Evolutionary conservation across 495 filamentous ascomycete genomes (phyloP).

Genomic region (Penicillium flavigenum): DNA sequence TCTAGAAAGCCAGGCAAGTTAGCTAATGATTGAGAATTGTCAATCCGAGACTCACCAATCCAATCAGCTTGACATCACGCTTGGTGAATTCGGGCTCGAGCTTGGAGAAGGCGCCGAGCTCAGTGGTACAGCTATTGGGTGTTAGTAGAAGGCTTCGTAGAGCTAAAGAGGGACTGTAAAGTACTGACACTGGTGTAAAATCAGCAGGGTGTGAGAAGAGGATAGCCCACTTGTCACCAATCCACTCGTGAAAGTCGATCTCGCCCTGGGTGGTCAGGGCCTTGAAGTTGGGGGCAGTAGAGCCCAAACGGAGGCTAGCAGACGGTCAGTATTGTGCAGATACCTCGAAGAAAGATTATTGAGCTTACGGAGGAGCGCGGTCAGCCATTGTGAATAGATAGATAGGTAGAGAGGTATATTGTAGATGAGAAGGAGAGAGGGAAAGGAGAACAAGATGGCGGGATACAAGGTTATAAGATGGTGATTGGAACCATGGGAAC

Average conservation of each 20-base stretch:
- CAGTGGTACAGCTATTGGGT: constrained; percentile 75
- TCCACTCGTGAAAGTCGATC: constrained; percentile 97
- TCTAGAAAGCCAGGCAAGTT: constrained; percentile 42
- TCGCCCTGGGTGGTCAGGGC: constrained; percentile 86
- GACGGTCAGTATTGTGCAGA: constrained; percentile 3
- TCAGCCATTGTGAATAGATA: constrained; percentile 51
- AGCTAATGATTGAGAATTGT: background rate
- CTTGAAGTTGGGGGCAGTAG: constrained; percentile 88
- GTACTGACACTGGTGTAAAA: constrained; percentile 60
- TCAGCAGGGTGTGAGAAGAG: constrained; percentile 94
- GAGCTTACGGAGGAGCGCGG: constrained; percentile 51
- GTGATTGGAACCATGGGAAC: background rate
- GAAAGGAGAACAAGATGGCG: constrained; percentile 9
- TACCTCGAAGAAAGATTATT: background rate
- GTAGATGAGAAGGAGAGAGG: constrained; percentile 6
- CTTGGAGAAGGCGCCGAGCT: constrained; percentile 95
- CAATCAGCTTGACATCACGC: constrained; percentile 93
- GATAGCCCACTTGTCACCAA: constrained; percentile 90
- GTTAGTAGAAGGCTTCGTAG: background rate
- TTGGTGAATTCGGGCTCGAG: constrained; percentile 95
- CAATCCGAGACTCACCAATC: constrained; percentile 64
- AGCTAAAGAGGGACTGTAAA: background rate
- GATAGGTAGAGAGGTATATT: constrained; percentile 1
- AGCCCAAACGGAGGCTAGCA: constrained; percentile 79
- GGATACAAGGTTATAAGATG: constrained; percentile 23